phyloP scores from a whole-genome alignment of 805 yeast species.

The Schwanniomyces yamadae region DNA sequence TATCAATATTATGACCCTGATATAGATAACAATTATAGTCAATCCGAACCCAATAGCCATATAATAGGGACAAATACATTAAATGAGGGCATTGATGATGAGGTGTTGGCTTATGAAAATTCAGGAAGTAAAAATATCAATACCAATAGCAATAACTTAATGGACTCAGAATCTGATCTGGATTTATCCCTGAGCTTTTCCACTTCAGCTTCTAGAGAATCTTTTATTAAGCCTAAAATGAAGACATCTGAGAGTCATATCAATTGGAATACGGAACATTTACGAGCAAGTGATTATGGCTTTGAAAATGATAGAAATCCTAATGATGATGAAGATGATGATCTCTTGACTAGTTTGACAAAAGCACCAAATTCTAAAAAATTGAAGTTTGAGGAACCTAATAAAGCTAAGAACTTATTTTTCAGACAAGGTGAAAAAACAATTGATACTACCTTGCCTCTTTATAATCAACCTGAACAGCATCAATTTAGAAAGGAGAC shows the following conservation, averaged over 20 bases:
- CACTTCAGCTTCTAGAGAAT: slow-evolving; percentile 14
- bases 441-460: slow-evolving; percentile 11
- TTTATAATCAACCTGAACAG: slow-evolving; percentile 13
- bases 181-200: slow-evolving; percentile 26
- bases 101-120: background rate
- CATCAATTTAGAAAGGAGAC: slow-evolving; percentile 9
- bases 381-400: slow-evolving; percentile 13
- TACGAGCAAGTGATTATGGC: background rate
- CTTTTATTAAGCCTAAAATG: background rate
- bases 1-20: slow-evolving; percentile 41
- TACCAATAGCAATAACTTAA: slow-evolving; percentile 15
- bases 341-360: slow-evolving; percentile 1
- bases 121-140: slow-evolving; percentile 3
- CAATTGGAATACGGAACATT: slow-evolving; percentile 4
- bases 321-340: slow-evolving; percentile 1
- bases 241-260: background rate
- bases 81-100: slow-evolving; percentile 5
- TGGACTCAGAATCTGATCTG: slow-evolving; percentile 36
- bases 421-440: slow-evolving; percentile 4
- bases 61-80: background rate
- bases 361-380: slow-evolving; percentile 7
- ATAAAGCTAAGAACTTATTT: slow-evolving; percentile 7
- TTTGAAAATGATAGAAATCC: background rate
- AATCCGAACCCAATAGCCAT: slow-evolving; percentile 7
- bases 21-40: slow-evolving; percentile 15